Conservation (phyloP, 495 filamentous ascomycete genomes). For the Lasiosphaeria hispida region DNA sequence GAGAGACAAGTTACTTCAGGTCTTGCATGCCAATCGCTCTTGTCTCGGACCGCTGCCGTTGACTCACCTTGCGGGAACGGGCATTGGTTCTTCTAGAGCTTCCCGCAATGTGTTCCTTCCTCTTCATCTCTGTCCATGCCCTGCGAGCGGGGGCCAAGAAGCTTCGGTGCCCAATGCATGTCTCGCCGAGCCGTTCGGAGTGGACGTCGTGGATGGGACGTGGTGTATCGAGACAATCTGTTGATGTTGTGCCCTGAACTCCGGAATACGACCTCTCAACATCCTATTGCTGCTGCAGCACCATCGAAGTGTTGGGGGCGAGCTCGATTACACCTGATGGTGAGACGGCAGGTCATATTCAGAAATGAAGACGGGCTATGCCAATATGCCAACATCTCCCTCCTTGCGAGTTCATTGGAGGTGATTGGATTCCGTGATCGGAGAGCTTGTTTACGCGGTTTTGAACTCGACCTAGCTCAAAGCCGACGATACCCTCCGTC, state of each 20-base stretch:
- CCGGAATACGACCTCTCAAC: slow-evolving; percentile 8
- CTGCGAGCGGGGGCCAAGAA: too few relatives aligned
- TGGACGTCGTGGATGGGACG: background rate
- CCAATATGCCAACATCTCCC: background rate
- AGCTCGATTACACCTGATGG: background rate
- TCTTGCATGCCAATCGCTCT: background rate
- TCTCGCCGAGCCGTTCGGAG: slow-evolving; percentile 7
- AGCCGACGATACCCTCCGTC: slow-evolving; percentile 8
- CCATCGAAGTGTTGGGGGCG: too few relatives aligned
- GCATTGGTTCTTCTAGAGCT: slow-evolving; percentile 9
- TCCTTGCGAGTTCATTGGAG: background rate
- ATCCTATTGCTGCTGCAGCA: background rate
- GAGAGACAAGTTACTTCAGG: too few relatives aligned
- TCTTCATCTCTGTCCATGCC: too few relatives aligned
- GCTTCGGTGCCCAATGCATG: background rate
- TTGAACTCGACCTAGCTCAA: background rate
- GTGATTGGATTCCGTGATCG: slow-evolving; percentile 9
- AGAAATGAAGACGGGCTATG: background rate
- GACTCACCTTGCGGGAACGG: slow-evolving; percentile 1
- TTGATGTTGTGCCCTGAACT: background rate
- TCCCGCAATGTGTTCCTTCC: background rate
- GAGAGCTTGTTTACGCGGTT: background rate
- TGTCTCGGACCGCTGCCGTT: slow-evolving; percentile 7
- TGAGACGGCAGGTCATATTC: background rate
- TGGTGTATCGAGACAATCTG: background rate